Evolutionary conservation across 768 basidiomycete species (phyloP).

Genomic region (Lentinula sp.): DNA sequence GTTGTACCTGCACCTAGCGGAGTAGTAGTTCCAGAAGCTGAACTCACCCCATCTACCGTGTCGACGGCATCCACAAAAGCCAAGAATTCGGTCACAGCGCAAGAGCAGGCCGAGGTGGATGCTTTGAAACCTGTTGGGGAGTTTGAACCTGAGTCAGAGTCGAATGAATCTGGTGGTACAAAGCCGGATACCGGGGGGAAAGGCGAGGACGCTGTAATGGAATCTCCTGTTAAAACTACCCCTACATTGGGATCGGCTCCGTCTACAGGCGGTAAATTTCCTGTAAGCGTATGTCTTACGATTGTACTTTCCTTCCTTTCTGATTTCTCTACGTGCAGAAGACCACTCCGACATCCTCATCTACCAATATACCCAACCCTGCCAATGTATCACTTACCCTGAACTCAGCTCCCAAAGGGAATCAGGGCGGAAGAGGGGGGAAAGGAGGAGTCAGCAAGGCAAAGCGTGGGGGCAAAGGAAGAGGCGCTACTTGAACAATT

Average conservation of each 20-base stretch:
- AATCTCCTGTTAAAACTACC: background rate
- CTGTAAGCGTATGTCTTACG: background rate
- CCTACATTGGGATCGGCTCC: background rate
- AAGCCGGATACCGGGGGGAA: background rate
- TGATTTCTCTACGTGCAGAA: background rate
- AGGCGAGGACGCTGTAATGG: background rate
- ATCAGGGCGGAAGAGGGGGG: background rate
- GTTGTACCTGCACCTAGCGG: too few species aligned
- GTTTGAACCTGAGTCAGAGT: background rate
- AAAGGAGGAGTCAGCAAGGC: background rate
- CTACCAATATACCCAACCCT: background rate
- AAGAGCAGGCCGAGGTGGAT: constrained; percentile 3
- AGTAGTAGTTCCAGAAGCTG: background rate
- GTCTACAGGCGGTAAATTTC: too few species aligned
- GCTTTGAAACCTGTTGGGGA: constrained; percentile 3
- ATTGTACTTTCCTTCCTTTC: too few species aligned
- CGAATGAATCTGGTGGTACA: background rate
- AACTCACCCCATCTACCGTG: background rate
- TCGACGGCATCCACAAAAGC: background rate
- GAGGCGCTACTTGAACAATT: background rate
- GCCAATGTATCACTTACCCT: background rate
- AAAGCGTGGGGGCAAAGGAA: background rate
- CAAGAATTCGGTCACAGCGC: background rate
- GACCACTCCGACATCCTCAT: background rate
- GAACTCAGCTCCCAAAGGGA: background rate